Conservation (phyloP, 176 grass and related monocot genomes). For the Phragmites australis region DNA sequence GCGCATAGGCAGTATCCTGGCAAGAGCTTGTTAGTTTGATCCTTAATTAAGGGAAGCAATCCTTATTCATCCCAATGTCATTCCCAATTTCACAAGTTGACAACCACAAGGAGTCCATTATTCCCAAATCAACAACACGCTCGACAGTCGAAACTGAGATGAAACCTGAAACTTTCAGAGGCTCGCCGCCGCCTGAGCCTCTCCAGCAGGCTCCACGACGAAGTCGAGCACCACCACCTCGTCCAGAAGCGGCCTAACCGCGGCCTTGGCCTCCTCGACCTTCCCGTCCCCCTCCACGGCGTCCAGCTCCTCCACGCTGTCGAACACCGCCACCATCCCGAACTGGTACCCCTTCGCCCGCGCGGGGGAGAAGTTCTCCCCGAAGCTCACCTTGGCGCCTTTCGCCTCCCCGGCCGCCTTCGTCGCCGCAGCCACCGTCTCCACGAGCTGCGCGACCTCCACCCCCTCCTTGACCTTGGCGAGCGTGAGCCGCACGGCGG, state of each 20-base stretch:
- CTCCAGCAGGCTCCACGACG: slow-evolving; percentile 27
- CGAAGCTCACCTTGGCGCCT: slow-evolving; percentile 61
- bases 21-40: not conserved
- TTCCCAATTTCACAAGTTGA: not conserved
- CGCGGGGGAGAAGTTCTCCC: slow-evolving; percentile 86
- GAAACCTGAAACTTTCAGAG: slow-evolving; percentile 54
- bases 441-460: slow-evolving; percentile 38
- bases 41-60: not conserved
- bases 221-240: slow-evolving; percentile 79
- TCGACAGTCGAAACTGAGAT: not conserved
- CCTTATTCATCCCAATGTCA: slow-evolving; percentile 14
- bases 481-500: slow-evolving; percentile 69
- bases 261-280: slow-evolving; percentile 67
- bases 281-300: slow-evolving; percentile 59
- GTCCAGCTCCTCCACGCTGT: slow-evolving; percentile 61
- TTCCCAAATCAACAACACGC: not conserved
- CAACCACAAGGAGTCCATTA: slow-evolving; percentile 28
- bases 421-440: slow-evolving; percentile 43
- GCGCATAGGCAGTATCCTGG: not conserved
- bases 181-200: slow-evolving; percentile 41
- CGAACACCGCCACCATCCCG: slow-evolving; percentile 74
- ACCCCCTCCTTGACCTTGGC: slow-evolving; percentile 64
- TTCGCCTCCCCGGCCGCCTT: slow-evolving; percentile 34
- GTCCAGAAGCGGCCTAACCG: slow-evolving; percentile 64
- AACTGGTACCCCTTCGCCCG: slow-evolving; percentile 86